Evolutionary conservation across 2,329 filamentous ascomycete genomes (phyloP).

Genomic region (Sporothrix schenckii): DNA sequence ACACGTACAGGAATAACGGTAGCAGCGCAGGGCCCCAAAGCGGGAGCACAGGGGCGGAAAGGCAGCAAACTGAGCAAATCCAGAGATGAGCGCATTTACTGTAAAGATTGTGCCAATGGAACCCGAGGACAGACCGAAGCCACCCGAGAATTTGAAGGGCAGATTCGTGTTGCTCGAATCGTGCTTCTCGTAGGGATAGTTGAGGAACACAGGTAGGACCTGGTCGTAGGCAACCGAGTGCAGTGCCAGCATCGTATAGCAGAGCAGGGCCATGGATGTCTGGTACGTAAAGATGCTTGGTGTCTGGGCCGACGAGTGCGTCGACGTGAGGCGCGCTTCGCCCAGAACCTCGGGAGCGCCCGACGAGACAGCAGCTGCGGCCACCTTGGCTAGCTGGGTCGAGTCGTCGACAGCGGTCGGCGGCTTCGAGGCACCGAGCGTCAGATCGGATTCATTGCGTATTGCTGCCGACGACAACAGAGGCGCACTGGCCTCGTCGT

Average conservation of each 20-base stretch:
- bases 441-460: constrained; percentile 37
- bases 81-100: constrained; percentile 75
- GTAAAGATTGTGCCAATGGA: constrained; percentile 86
- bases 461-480: constrained; percentile 49
- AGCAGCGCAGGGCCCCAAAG: constrained; percentile 74
- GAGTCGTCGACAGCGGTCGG: constrained; percentile 31
- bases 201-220: constrained; percentile 83
- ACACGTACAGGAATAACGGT: constrained; percentile 61
- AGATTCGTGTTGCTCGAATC: constrained; percentile 61
- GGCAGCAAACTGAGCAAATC: constrained; percentile 80
- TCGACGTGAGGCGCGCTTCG: background rate
- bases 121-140: constrained; percentile 73
- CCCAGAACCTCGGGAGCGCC: background rate
- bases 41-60: constrained; percentile 75
- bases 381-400: constrained; percentile 26
- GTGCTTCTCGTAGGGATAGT: constrained; percentile 65
- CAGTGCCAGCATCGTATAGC: constrained; percentile 79
- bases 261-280: constrained; percentile 55
- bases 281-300: constrained; percentile 41
- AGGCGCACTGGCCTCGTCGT: constrained; percentile 60
- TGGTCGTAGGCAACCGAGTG: constrained; percentile 87
- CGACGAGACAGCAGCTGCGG: background rate
- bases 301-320: constrained; percentile 10
- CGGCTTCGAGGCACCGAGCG: constrained; percentile 7
- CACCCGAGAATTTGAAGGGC: constrained; percentile 80